Conservation (phyloP, 257 asterid genomes). For the Striga asiatica region DNA sequence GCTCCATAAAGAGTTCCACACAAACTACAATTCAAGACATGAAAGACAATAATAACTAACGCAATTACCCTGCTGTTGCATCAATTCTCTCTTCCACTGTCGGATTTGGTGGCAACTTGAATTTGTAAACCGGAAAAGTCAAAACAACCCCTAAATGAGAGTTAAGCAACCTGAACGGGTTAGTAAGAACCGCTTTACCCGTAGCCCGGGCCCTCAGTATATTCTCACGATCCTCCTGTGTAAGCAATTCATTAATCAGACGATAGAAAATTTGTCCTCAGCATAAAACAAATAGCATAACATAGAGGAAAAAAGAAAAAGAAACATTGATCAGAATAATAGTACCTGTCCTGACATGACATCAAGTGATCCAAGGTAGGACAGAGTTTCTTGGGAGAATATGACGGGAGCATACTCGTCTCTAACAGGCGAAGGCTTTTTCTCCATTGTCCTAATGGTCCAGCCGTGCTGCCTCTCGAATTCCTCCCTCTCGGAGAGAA, state of each 20-base stretch:
- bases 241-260: slow-evolving; percentile 10
- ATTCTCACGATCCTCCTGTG: slow-evolving; percentile 91
- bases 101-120: slow-evolving; percentile 50
- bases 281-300: not conserved
- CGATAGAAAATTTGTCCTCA: not conserved
- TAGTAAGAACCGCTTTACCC: slow-evolving; percentile 92
- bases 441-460: slow-evolving; percentile 79
- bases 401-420: slow-evolving; percentile 92
- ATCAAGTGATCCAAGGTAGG: slow-evolving; percentile 76
- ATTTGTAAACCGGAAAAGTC: slow-evolving; percentile 83
- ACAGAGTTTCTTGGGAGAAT: slow-evolving; percentile 84
- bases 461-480: slow-evolving; percentile 77
- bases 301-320: not conserved
- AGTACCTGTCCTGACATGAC: slow-evolving; percentile 98
- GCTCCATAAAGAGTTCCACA: no score
- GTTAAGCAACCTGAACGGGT: slow-evolving; percentile 74
- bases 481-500: slow-evolving; percentile 52
- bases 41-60: not conserved
- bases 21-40: not conserved
- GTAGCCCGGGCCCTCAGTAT: slow-evolving; percentile 81
- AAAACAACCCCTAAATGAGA: slow-evolving; percentile 88
- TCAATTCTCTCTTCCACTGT: slow-evolving; percentile 58
- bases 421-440: slow-evolving; percentile 68
- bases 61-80: slow-evolving; percentile 66
- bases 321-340: no score